Conservation (phyloP, 495 filamentous ascomycete species). For the Aspergillus kassunensis region DNA sequence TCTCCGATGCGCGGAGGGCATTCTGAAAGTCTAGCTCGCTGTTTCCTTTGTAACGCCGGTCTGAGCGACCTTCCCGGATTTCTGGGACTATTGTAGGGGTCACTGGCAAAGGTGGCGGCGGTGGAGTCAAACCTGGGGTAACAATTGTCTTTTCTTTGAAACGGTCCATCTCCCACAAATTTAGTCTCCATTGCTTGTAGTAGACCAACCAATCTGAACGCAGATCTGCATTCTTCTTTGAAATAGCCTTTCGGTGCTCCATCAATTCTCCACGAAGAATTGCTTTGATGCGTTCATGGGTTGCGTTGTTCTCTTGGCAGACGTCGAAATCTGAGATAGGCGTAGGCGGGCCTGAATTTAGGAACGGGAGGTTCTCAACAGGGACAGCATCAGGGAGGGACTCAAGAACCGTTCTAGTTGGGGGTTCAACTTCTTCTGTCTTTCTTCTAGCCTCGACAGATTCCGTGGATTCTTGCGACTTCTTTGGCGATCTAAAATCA, state of each 20-base stretch:
- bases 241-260: slow-evolving; percentile 38
- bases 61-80: slow-evolving; percentile 17
- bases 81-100: slow-evolving; percentile 44
- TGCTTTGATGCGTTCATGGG: slow-evolving; percentile 34
- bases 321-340: slow-evolving; percentile 49
- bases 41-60: slow-evolving; percentile 58
- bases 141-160: slow-evolving; percentile 51
- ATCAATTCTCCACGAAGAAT: slow-evolving; percentile 33
- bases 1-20: slow-evolving; percentile 71
- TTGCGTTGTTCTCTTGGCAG: slow-evolving; percentile 38
- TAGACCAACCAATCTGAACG: slow-evolving; percentile 38
- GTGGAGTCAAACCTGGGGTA: slow-evolving; percentile 50
- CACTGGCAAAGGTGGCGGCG: slow-evolving; percentile 32
- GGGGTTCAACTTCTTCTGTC: slow-evolving; percentile 36
- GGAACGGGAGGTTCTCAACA: slow-evolving; percentile 46
- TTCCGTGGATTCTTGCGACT: not conserved
- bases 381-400: slow-evolving; percentile 19
- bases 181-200: slow-evolving; percentile 48
- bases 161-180: slow-evolving; percentile 57
- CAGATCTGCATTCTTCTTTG: slow-evolving; percentile 37
- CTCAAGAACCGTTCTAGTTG: slow-evolving; percentile 16
- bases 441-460: slow-evolving; percentile 20
- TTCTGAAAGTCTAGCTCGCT: slow-evolving; percentile 76
- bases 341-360: slow-evolving; percentile 44
- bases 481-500: slow-evolving; percentile 7